A percentile compares a stretch with the other conserved stretches of the same genome.
Evolutionary conservation across 371 early-diverging fungal species (phyloP).

Genomic region (Mortierella polycephala): DNA sequence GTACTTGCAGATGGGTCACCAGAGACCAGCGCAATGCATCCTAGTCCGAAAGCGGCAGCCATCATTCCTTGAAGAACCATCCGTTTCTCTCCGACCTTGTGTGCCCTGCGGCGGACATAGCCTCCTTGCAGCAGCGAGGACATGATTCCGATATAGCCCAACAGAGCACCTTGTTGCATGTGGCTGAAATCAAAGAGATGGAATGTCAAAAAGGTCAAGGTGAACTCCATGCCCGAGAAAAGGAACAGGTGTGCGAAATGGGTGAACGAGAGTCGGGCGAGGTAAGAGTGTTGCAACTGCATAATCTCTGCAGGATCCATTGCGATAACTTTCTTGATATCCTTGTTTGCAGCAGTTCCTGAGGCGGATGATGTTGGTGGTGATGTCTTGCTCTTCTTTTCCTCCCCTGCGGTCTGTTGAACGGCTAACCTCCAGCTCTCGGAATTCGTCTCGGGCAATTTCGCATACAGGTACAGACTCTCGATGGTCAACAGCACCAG

Average conservation of each 20-base stretch:
- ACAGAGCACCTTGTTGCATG: conserved; percentile 89
- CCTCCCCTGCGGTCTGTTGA: conserved; percentile 26
- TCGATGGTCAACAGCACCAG: conserved; percentile 83
- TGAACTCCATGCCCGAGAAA: conserved; percentile 98
- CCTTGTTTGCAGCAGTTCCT: neutral
- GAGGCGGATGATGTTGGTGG: neutral
- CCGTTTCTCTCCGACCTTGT: conserved; percentile 73
- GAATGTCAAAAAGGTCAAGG: conserved; percentile 94
- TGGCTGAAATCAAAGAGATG: conserved; percentile 88
- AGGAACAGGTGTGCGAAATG: conserved; percentile 91
- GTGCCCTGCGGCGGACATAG: conserved; percentile 85
- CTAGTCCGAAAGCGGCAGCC: conserved; percentile 76
- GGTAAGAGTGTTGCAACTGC: conserved; percentile 53
- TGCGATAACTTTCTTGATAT: neutral
- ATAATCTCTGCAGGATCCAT: conserved; percentile 22
- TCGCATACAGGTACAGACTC: conserved; percentile 74
- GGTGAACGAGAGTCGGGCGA: conserved; percentile 69
- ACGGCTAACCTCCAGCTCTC: conserved; percentile 54
- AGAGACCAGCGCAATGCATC: conserved; percentile 69
- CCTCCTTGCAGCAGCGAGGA: conserved; percentile 93
- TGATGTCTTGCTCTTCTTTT: conserved; percentile 13
- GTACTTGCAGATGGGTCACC: conserved; percentile 8
- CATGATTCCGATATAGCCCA: conserved; percentile 89
- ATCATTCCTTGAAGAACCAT: conserved; percentile 85
- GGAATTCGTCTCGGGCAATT: conserved; percentile 85